Base-by-base conservation (phyloP, 257 asterid genomes). In the Fraxinus cuspidata region DNA sequence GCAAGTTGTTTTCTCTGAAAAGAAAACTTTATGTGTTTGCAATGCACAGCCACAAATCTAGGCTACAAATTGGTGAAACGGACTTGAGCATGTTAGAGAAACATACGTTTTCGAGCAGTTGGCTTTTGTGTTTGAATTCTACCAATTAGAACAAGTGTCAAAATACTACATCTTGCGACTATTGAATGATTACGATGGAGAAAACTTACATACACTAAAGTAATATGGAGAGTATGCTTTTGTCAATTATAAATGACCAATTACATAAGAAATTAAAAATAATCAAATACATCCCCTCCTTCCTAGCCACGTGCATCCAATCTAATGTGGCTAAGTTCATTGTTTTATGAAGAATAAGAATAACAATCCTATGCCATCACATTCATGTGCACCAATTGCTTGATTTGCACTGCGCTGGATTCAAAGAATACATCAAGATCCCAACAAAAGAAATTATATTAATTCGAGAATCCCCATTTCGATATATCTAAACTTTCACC, bases 11-110 rank as follows among this genome's bases (percentile, higher is more conserved):
- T 81, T 49, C 16, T 70, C 40, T 31, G 71, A 13, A 53, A 23
- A 19, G 73, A 1, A 64, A 56, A 47, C n/a, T 47, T 73, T 32
- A 18, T 73, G 44, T 29, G 19, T 73, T 49, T 49, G 68, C 13
- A 29, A 28, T 19, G 37, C 16, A 9, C 80, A 84, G 87, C 71
- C 87, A 73, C 63, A 74, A 73, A 32, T 69, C 84, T 16, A 76
- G 87, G 81, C 71, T 79, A 37, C 81, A 83, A 77, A 83, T 83
- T 83, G 84, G 84, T 83, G 78, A 85, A 79, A 84, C 85, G 81
- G 73, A 85, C 87, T 32, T 32, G 35, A 32, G 35, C 35, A 32
- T 3, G 6, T 32, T 32, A 32, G 35, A 32, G 35, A 32, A 32
- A 32, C 6, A 0, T 4, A 4, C 6, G 35, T 32, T 32, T 32